Base-by-base conservation (phyloP, 495 filamentous ascomycete genomes). In the Collariella sp. region DNA sequence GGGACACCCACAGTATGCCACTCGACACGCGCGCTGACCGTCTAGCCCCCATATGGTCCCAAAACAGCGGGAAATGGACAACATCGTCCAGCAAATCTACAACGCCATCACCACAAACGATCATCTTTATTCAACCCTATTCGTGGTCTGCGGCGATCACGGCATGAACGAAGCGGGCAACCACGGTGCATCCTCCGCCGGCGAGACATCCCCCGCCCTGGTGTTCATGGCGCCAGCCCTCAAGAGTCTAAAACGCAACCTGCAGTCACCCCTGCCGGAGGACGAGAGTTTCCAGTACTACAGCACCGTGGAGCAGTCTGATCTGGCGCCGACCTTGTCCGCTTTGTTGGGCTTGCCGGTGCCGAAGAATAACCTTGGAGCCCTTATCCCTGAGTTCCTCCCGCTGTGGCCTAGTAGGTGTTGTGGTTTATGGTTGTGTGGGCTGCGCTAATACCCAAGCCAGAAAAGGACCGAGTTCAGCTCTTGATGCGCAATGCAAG, bases 131-230 rank as follows among this genome's bases (percentile, higher is more conserved):
- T 86, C 83, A 18, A 89, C 91, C 3, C 75, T 97, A 15, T 79
- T 99, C 46, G 80, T 99, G 2, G 71, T 99, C 7, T 88, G 83
- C 50, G 93, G 93, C 40, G 93, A 99, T 64, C 93, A 99, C 66
- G 93, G 93, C 18, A 99, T 99, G 93, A 99, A 96, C 62, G 93
- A 97, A 60, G 93, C 89, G 35, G 93, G 93, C 3, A 97, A 97
- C 62, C 93, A 99, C 67, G 93, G 93, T 11, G 93, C 91, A 7
- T 95, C 94, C 18, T 85, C 87, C 3, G 79, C 86, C 16, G 89
- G 94, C 6, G 93, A 99, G 72, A 97, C 93, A 10, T 95, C 91
- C 0, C 83, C 93, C 0, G 93, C 93, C 13, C 70, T 99, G 38
- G 77, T 95, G 26, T 96, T 99, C 64, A 82, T 95, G 34, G 95